A percentile compares a stretch with the other conserved stretches of the same genome.
Evolutionary conservation across 768 basidiomycete species (phyloP).

Genomic region (Russula brevipes): DNA sequence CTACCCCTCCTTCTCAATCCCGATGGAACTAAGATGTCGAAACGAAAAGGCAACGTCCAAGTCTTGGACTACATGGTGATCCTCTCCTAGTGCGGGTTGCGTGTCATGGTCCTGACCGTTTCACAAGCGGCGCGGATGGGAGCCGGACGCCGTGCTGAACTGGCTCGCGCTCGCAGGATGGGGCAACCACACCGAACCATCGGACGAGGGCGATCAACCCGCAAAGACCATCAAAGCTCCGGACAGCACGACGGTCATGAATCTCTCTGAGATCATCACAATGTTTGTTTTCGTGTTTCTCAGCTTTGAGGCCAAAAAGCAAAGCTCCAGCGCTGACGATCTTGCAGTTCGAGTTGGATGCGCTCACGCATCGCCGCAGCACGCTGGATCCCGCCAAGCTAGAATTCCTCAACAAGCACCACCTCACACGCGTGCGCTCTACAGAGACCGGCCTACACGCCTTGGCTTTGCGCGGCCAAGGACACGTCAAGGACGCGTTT

Average conservation of each 20-base stretch:
- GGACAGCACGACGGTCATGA: constrained; percentile 62
- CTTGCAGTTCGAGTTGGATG: constrained; percentile 65
- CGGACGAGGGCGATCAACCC: constrained; percentile 28
- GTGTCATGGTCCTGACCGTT: neutral
- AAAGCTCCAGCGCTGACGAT: neutral
- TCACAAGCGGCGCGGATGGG: constrained; percentile 81
- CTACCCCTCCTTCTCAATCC: constrained; percentile 85
- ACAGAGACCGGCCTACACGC: constrained; percentile 45
- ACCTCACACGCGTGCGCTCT: constrained; percentile 56
- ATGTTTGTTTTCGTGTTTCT: constrained; percentile 37
- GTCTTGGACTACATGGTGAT: constrained; percentile 83
- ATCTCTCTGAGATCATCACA: constrained; percentile 55
- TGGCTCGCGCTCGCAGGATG: constrained; percentile 96
- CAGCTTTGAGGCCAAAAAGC: neutral
- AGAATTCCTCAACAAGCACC: constrained; percentile 83
- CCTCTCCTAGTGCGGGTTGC: constrained; percentile 1
- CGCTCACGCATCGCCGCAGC: constrained; percentile 78
- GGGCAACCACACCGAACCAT: constrained; percentile 51
- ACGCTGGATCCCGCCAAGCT: constrained; percentile 76
- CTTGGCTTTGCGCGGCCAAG: constrained; percentile 52
- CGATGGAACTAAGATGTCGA: constrained; percentile 93
- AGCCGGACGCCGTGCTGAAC: constrained; percentile 82
- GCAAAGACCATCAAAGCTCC: constrained; percentile 39
- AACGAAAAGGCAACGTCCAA: constrained; percentile 83
- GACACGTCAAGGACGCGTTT: constrained; percentile 50